Evolutionary conservation across 805 yeast genomes (phyloP).

Genomic region (Candida khao-thaluensis): DNA sequence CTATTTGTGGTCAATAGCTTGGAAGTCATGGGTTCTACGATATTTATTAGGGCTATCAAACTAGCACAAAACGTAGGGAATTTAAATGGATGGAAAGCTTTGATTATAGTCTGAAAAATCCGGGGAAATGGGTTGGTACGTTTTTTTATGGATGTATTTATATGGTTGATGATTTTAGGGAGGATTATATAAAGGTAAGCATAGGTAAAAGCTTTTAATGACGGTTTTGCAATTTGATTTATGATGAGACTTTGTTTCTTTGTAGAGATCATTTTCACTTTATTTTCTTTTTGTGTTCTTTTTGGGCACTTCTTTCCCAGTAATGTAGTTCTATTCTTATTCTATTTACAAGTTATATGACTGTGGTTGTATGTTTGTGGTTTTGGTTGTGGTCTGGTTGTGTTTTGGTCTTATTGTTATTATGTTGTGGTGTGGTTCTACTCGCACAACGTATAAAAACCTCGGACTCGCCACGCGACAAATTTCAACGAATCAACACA

Average conservation of each 20-base stretch:
- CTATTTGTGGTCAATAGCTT: slow-evolving; percentile 16
- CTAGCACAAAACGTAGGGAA: slow-evolving; percentile 37
- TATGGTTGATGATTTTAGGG: slow-evolving; percentile 26
- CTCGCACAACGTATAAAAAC: no score
- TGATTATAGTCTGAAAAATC: slow-evolving; percentile 18
- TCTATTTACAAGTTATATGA: no score
- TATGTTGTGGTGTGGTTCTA: no score
- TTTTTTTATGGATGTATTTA: slow-evolving; percentile 17
- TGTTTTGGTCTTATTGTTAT: no score
- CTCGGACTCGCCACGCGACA: no score
- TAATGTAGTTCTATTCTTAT: no score
- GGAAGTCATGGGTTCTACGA: slow-evolving; percentile 27
- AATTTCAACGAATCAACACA: no score
- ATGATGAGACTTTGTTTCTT: no score
- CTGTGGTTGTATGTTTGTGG: no score
- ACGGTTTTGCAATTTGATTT: slow-evolving; percentile 23
- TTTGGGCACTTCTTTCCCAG: no score
- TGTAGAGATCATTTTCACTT: no score
- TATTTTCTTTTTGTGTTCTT: slow-evolving; percentile 7
- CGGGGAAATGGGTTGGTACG: slow-evolving; percentile 18
- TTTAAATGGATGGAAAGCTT: slow-evolving; percentile 29
- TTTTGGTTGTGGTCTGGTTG: no score
- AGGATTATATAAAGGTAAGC: slow-evolving; percentile 36
- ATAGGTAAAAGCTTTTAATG: slow-evolving; percentile 31
- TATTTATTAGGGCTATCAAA: slow-evolving; percentile 31